These are phyloP conservation scores for Recurvomyces mirabilis DNA, from an alignment of 495 filamentous ascomycete species.

Conservation along the genomic window DNA sequence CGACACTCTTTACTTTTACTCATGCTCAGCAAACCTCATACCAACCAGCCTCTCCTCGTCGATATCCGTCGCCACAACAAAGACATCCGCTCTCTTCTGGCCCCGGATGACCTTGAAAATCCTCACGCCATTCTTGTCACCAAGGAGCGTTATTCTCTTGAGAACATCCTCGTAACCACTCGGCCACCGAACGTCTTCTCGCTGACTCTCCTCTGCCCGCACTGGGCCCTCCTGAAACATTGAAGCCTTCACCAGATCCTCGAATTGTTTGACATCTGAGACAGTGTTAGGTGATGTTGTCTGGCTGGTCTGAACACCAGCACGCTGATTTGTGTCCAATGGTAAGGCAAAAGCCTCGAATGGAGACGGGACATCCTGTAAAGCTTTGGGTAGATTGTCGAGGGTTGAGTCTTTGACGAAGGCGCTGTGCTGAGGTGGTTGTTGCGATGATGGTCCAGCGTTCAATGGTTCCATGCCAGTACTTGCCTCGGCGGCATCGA, in stretches of 20 bases:
- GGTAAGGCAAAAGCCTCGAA: not conserved
- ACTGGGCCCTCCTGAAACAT: not conserved
- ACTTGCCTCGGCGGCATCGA: not conserved
- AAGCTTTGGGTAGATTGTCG: not conserved
- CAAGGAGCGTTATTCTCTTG: not conserved
- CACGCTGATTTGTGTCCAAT: not conserved
- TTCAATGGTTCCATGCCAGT: slow-evolving; percentile 1
- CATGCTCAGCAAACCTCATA: not conserved
- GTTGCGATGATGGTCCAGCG: not conserved
- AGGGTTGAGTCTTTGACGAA: not conserved
- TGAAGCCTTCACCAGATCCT: not conserved
- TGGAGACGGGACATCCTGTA: not conserved
- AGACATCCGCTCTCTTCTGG: not conserved
- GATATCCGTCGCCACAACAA: slow-evolving; percentile 1
- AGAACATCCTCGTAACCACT: not conserved
- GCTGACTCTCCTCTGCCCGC: not conserved
- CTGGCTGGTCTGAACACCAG: not conserved
- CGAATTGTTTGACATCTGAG: not conserved
- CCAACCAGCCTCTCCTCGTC: not conserved
- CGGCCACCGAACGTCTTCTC: not conserved
- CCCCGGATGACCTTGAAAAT: not conserved
- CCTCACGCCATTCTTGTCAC: not conserved
- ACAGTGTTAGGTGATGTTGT: not conserved
- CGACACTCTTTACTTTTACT: too few species aligned
- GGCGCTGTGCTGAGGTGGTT: slow-evolving; percentile 1